Base-by-base conservation (phyloP, 2,329 filamentous ascomycete species). In the Venturia oleaginea region DNA sequence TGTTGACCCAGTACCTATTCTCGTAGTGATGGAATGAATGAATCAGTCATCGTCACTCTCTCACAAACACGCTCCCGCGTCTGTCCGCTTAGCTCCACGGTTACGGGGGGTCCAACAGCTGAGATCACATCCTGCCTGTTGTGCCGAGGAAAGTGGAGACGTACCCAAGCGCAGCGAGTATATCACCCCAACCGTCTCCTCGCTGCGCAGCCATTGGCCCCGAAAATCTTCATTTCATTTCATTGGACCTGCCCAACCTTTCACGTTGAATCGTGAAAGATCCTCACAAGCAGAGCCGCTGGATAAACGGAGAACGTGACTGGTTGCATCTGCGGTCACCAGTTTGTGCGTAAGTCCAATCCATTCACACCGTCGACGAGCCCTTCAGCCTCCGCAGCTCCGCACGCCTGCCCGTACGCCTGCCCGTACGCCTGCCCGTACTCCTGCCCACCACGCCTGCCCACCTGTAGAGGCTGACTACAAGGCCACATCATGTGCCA, bases 261-360 rank as follows among this genome's bases (percentile, higher is more conserved):
- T 17, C 51, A 57, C n/a, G 4, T 57, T 57, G 51, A 57, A 57
- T 57, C 51, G 51, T 57, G 51, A 27, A 51, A 51, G 46, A 27
- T 27, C 46, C 46, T 51, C 46, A 51, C n/a, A 51, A 51, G 43
- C 46, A 51, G 46, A 24, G 22, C n/a, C 46, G 46, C 46, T 51
- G 46, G 2, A 27, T 24, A 8, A 13, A 51, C 46, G 15, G n/a
- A 4, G n/a, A 51, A 59, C 55, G 55, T 37, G 55, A 59, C 55
- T n/a, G 55, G 37, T 2, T 27, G 10, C 15, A 5, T 19, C 55
- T 59, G 55, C 55, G 55, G 55, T 17, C 55, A 24, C 30, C 55
- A 59, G 17, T 17, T 17, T 4, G 2, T 37, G 55, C 37, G 55
- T 59, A 59, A 59, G 55, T 59, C 55, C 30, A 1, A 2, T 34